A percentile compares a stretch with the other conserved stretches of the same genome.
Evolutionary conservation across 208 protist species (phyloP).

Genomic region (Trypanosoma grayi): DNA sequence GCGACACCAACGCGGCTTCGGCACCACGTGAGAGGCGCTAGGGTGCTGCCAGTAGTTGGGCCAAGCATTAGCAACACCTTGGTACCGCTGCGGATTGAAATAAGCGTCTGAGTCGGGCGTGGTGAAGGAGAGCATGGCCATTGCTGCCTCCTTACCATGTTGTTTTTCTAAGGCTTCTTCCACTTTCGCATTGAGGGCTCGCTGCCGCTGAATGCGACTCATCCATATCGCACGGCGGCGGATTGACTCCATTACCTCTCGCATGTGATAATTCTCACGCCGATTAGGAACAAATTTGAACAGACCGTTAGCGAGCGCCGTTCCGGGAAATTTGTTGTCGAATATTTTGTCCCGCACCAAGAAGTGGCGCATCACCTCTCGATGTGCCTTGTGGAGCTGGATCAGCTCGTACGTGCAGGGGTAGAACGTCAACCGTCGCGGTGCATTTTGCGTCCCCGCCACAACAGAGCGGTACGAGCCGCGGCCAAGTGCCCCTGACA

Average conservation of each 20-base stretch:
- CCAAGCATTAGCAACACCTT: slow-evolving; percentile 61
- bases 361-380: slow-evolving; percentile 72
- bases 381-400: slow-evolving; percentile 69
- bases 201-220: slow-evolving; percentile 78
- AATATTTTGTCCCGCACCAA: slow-evolving; percentile 85
- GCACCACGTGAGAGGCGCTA: slow-evolving; percentile 70
- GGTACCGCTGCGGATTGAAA: slow-evolving; percentile 65
- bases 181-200: slow-evolving; percentile 69
- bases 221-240: slow-evolving; percentile 81
- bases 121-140: slow-evolving; percentile 43
- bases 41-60: slow-evolving; percentile 92
- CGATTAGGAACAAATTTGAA: slow-evolving; percentile 87
- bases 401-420: slow-evolving; percentile 73
- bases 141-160: slow-evolving; percentile 29
- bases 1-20: slow-evolving; percentile 68
- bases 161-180: slow-evolving; percentile 26
- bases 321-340: slow-evolving; percentile 88
- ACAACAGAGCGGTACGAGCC: slow-evolving; percentile 84
- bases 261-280: slow-evolving; percentile 68
- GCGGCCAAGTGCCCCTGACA: slow-evolving; percentile 83
- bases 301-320: slow-evolving; percentile 73
- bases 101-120: slow-evolving; percentile 79
- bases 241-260: slow-evolving; percentile 77
- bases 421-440: slow-evolving; percentile 63
- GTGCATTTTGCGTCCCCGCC: slow-evolving; percentile 41